phyloP scores from a whole-genome alignment of 2,329 filamentous ascomycete species.

The Dothiorella sarmentorum region DNA sequence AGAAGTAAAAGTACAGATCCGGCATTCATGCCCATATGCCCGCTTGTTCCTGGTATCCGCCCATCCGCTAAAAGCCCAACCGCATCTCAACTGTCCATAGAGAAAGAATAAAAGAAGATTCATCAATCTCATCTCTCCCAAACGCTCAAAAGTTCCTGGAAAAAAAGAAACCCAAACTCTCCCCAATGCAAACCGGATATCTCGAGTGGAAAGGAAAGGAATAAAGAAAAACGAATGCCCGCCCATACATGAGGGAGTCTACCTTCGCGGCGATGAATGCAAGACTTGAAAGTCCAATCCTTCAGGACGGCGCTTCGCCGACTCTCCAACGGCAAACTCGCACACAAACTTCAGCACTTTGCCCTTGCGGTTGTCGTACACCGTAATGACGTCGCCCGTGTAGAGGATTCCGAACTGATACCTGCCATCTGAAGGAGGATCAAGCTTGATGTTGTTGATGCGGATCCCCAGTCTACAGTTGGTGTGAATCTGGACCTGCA shows the following conservation, averaged over 20 bases:
- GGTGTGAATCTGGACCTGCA: constrained; percentile 74
- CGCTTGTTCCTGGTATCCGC: neutral
- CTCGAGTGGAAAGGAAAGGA: neutral
- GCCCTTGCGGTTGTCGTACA: constrained; percentile 56
- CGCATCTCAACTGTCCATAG: neutral
- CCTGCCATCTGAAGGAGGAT: constrained; percentile 51
- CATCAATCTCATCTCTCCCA: neutral
- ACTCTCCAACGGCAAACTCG: constrained; percentile 42
- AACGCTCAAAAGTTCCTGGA: neutral
- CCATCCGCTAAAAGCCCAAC: neutral
- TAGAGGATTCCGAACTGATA: constrained; percentile 64
- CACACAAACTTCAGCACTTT: constrained; percentile 41
- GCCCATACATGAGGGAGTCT: neutral
- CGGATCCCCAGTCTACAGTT: constrained; percentile 72
- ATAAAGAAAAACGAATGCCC: neutral
- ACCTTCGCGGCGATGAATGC: neutral
- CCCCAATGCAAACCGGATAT: constrained; percentile 2
- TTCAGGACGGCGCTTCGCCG: constrained; percentile 21
- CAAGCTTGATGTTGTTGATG: constrained; percentile 70
- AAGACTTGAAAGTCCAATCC: neutral
- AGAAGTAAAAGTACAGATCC: neutral
- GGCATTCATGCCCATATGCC: neutral
- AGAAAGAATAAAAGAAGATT: neutral
- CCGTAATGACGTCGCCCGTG: constrained; percentile 71
- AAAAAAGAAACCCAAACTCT: neutral